Evolutionary conservation across 2,329 filamentous ascomycete genomes (phyloP), one percentile per base, ranked within the genome.

Genomic region (Arthrinium phaeospermum): DNA sequence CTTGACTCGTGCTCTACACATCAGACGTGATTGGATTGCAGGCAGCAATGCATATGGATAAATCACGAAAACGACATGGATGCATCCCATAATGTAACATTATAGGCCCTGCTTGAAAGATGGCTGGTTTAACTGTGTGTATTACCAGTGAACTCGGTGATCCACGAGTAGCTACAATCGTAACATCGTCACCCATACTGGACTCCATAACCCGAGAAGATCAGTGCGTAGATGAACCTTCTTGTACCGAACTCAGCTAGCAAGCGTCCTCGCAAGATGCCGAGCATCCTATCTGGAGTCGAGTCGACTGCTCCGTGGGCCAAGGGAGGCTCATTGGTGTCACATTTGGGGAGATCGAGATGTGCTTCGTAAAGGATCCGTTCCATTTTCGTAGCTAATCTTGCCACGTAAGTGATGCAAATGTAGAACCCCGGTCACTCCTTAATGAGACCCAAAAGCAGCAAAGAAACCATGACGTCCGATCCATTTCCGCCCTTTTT

Each of bases 361-460:
- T 47, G 53, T 73, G 72, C 72, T 73, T 73, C 70, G 53, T 44
- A 74, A 75, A 77, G 76, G 79, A 79, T 77, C 77, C 76, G 77
- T 79, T 77, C 78, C 76, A 79, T 80, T 80, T 79, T 77, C 75
- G 79, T 76, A 80, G 80, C 79, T 80, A 64, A 77, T 77, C 75
- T 78, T 75, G 86, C 88, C 89, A 89, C 88, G 80, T 30, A 41
- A 87, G 84, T 88, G 85, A 89, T 89, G 88, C 87, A 88, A 69
- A 86, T 83, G 76, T 82, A 88, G 87, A 88, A 87, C 87, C 87
- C 87, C 88, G 85, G 86, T 86, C 87, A 89, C 87, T 89, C 87
- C 87, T 85, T 82, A 77, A 78, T 84, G 85, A 87, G 86, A 88
- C 87, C 87, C 87, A 87, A 89, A 89, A 89, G 85, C 80, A 82